Percentiles rank a stretch among this genome's conserved stretches.
Evolutionary conservation across 2,329 filamentous ascomycete genomes (phyloP).

Genomic region (Annulohypoxylon truncatum): DNA sequence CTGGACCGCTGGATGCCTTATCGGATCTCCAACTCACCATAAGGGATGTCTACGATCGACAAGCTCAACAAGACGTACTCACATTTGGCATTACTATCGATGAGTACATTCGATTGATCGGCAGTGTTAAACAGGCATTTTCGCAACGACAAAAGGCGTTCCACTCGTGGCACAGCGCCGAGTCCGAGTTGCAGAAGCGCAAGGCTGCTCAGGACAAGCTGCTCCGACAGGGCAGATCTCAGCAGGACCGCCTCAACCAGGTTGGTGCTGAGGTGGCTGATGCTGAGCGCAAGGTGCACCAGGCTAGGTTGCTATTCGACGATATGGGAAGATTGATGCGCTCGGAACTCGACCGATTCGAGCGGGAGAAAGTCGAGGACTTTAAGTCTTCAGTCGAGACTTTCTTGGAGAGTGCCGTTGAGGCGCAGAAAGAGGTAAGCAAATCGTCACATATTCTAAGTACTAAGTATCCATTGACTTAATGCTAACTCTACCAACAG

Average conservation of each 20-base stretch:
- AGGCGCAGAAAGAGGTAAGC: conserved; percentile 96
- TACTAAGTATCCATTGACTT: background rate
- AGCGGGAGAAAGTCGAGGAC: conserved; percentile 97
- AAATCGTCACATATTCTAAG: background rate
- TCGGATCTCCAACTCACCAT: conserved; percentile 95
- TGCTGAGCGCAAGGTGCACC: conserved; percentile 91
- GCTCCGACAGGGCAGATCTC: conserved; percentile 91
- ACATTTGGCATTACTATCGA: conserved; percentile 98
- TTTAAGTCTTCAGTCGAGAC: conserved; percentile 99
- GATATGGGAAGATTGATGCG: conserved; percentile 97
- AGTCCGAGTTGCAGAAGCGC: conserved; percentile 90
- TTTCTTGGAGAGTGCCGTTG: conserved; percentile 94
- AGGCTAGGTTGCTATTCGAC: conserved; percentile 89
- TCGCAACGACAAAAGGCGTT: conserved; percentile 93
- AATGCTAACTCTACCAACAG: conserved; percentile 52
- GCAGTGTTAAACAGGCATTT: conserved; percentile 94
- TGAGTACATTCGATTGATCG: conserved; percentile 96
- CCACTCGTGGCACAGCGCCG: conserved; percentile 91
- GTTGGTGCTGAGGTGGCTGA: conserved; percentile 94
- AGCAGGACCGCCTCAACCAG: conserved; percentile 94
- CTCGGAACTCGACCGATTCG: conserved; percentile 90
- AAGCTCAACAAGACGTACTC: conserved; percentile 95
- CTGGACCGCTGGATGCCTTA: conserved; percentile 87
- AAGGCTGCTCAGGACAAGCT: conserved; percentile 92
- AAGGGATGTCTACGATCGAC: conserved; percentile 92